Base-by-base conservation (phyloP, 768 basidiomycete genomes). In the Rhizopogon rudus region DNA sequence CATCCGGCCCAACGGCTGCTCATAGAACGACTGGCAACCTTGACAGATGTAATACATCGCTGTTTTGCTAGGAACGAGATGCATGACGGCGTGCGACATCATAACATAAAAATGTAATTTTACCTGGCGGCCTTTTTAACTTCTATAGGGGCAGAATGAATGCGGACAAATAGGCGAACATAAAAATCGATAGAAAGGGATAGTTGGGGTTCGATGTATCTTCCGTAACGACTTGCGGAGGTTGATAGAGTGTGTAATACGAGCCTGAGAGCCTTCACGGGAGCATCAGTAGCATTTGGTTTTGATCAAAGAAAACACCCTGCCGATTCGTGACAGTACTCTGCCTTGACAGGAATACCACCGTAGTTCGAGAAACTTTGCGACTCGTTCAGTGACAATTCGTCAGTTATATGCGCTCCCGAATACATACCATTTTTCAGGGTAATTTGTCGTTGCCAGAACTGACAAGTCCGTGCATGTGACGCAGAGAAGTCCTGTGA, bases 181-280 rank as follows among this genome's bases (percentile, higher is more conserved):
- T 99, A 99, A 69, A 98, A 99, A 64, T 99, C 97, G 65, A 99
- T 96, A 14, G 93, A 96, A 33, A 99, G 76, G 0, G 89, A 94
- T 3, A 97, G 71, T 6, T 97, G 73, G 9, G 97, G 97, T 60
- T 88, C 81, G 57, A 99, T 92, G 65, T 87, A 90, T 40, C 93
- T 85, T 4, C 97, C 96, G 65, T 98, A 98, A 64, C 94, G 81
- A 22, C 88, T 82, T 1, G 97, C 97, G 3, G 93, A 86, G 1
- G 87, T 87, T 0, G 94, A 88, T 44, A 98, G 71, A 0, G 89
- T 76, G 67, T 95, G 82, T 6, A 99, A 78, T n/a, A 98, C 87
- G 1, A 99, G 79, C 17, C 97, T 86, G 28, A 99, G 82, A 22
- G 93, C 91, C 91, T 95, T 61, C 9, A 31, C 39, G n/a, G 40